Percentiles rank a stretch among this genome's conserved stretches.
Conservation (phyloP, 1,139 yeast genomes). For the Kodamaea sp. region DNA sequence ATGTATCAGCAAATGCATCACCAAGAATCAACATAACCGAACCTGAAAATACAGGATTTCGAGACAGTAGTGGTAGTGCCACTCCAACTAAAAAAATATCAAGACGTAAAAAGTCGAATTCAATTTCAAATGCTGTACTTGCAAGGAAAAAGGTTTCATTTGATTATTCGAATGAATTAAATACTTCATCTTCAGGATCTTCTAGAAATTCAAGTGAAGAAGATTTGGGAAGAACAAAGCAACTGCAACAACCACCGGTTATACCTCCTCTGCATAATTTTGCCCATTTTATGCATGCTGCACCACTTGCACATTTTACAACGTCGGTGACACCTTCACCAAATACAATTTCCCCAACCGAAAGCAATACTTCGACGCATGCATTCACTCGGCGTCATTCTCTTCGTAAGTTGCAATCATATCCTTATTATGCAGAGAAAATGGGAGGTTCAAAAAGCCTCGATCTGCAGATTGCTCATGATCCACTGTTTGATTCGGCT, state of each 20-base stretch:
- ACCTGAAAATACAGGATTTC: too few relatives aligned
- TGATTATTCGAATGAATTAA: slow-evolving; percentile 10
- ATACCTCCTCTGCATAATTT: neutral
- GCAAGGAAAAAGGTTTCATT: slow-evolving; percentile 20
- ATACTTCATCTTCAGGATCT: slow-evolving; percentile 12
- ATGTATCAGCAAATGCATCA: too few relatives aligned
- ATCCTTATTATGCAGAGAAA: slow-evolving; percentile 15
- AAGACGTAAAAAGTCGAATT: slow-evolving; percentile 14
- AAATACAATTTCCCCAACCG: slow-evolving; percentile 5
- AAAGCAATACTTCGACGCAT: slow-evolving; percentile 6
- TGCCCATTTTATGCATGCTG: neutral
- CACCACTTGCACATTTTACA: slow-evolving; percentile 10
- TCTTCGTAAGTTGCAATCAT: slow-evolving; percentile 14
- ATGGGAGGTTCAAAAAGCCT: slow-evolving; percentile 22
- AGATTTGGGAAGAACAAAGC: slow-evolving; percentile 10
- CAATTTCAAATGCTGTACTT: slow-evolving; percentile 23
- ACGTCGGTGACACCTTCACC: slow-evolving; percentile 15
- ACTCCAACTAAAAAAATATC: too few relatives aligned
- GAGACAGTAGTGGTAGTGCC: too few relatives aligned
- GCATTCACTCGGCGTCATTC: slow-evolving; percentile 8
- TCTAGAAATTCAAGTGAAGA: slow-evolving; percentile 17
- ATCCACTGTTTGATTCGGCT: slow-evolving; percentile 16
- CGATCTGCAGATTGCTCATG: slow-evolving; percentile 24
- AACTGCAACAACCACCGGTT: neutral
- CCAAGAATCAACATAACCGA: too few relatives aligned